These are phyloP conservation scores for Penicillium goetzii DNA, from an alignment of 495 filamentous ascomycete genomes.

Conservation along the genomic window DNA sequence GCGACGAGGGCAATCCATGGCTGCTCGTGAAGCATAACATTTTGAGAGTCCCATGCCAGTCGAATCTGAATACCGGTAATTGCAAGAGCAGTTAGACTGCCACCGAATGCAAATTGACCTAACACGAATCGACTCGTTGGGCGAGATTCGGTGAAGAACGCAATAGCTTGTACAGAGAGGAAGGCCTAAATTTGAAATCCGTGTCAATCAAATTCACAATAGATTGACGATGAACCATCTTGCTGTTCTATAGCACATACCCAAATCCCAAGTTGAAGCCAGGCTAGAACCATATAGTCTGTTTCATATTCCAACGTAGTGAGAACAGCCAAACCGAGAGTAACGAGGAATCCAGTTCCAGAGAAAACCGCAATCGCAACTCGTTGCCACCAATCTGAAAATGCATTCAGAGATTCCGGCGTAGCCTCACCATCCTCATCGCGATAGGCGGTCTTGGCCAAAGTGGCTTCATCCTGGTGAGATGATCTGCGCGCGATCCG, in stretches of 20 bases:
- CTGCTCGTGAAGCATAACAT: slow-evolving; percentile 8
- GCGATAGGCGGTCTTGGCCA: slow-evolving; percentile 31
- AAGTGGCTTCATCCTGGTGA: slow-evolving; percentile 24
- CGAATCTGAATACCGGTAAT: slow-evolving; percentile 26
- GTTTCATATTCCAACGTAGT: slow-evolving; percentile 17
- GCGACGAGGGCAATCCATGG: slow-evolving; percentile 26
- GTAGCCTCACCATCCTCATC: slow-evolving; percentile 41
- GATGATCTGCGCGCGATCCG: slow-evolving; percentile 27
- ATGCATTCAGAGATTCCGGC: slow-evolving; percentile 33
- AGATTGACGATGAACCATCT: neutral
- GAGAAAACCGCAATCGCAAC: slow-evolving; percentile 28
- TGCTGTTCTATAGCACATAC: slow-evolving; percentile 28
- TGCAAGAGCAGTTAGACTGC: slow-evolving; percentile 30
- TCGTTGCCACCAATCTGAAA: slow-evolving; percentile 37
- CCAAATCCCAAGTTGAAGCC: slow-evolving; percentile 45
- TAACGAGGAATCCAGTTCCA: slow-evolving; percentile 19
- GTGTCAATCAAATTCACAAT: neutral
- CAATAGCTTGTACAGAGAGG: slow-evolving; percentile 37
- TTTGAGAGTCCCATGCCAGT: slow-evolving; percentile 22
- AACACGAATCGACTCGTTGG: slow-evolving; percentile 36
- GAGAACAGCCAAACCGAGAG: slow-evolving; percentile 32
- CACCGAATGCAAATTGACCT: slow-evolving; percentile 35
- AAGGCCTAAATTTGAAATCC: slow-evolving; percentile 24
- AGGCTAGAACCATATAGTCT: slow-evolving; percentile 24
- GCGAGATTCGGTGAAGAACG: slow-evolving; percentile 41